Evolutionary conservation across 345 rosid species (phyloP).

Genomic region (Litchi chinensis): DNA sequence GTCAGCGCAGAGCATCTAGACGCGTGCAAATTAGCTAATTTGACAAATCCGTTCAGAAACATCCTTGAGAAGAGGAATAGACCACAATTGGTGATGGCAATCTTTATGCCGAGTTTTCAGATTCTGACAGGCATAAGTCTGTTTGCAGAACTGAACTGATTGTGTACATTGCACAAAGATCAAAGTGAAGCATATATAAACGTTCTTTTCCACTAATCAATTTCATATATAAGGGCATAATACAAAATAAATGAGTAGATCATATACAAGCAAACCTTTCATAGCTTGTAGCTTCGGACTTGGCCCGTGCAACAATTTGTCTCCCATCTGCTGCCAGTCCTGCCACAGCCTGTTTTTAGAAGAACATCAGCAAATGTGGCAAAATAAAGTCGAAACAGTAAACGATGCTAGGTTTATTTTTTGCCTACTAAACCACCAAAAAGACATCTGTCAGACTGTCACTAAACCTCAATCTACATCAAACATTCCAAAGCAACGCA

Average conservation of each 20-base stretch:
- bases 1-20: conserved; percentile 83
- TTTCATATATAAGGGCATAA: neutral
- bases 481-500: neutral
- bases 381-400: neutral
- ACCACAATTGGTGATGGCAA: conserved; percentile 83
- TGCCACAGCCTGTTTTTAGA: conserved; percentile 84
- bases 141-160: neutral
- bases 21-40: conserved; percentile 83
- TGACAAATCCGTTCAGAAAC: conserved; percentile 85
- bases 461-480: neutral
- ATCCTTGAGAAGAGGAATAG: conserved; percentile 69
- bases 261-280: conserved; percentile 55
- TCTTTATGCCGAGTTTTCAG: conserved; percentile 81
- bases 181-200: neutral
- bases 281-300: conserved; percentile 84
- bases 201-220: neutral
- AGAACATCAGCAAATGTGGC: neutral
- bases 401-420: neutral
- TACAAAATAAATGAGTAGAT: conserved; percentile 14
- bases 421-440: neutral
- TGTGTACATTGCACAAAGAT: neutral
- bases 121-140: conserved; percentile 78
- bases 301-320: conserved; percentile 91
- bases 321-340: conserved; percentile 99
- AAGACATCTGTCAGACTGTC: neutral